A percentile compares a stretch with the other conserved stretches of the same genome.
phyloP scores from a whole-genome alignment of 306 rosid species.

The Cicer pinnatifidum region DNA sequence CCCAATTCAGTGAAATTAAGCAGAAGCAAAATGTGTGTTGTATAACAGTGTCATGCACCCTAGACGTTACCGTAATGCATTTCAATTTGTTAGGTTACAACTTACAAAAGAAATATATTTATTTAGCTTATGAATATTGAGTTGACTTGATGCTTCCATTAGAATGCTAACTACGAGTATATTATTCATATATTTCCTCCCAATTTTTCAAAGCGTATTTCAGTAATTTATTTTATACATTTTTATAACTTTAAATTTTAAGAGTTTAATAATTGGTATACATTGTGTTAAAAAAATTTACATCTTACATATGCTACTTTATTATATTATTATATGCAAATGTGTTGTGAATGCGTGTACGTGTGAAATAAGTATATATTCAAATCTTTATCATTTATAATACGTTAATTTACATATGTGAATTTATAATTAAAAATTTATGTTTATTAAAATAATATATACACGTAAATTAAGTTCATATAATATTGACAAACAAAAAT shows the following conservation, averaged over 20 bases:
- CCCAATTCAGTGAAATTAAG: slow-evolving; percentile 19
- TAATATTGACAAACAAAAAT: too few species aligned
- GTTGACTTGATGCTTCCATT: slow-evolving; percentile 3
- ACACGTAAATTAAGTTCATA: too few species aligned
- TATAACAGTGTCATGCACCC: background rate
- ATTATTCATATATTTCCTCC: background rate
- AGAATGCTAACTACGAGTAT: background rate
- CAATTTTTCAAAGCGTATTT: background rate
- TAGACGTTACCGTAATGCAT: slow-evolving; percentile 15
- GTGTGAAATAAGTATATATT: too few species aligned
- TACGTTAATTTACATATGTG: too few species aligned
- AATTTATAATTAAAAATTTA: too few species aligned
- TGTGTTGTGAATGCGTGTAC: too few species aligned
- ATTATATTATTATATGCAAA: too few species aligned
- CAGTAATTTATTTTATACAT: background rate
- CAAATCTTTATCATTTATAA: too few species aligned
- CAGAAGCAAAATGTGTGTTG: slow-evolving; percentile 27
- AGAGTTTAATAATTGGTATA: background rate
- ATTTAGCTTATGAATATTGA: slow-evolving; percentile 5
- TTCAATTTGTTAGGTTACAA: slow-evolving; percentile 2
- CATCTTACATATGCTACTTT: too few species aligned
- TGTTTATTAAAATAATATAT: too few species aligned
- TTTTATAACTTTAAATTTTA: too few species aligned
- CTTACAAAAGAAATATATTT: background rate
- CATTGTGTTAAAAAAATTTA: too few species aligned